phyloP scores from a whole-genome alignment of 2,329 filamentous ascomycete species.

The Ceratocystis huliohia region DNA sequence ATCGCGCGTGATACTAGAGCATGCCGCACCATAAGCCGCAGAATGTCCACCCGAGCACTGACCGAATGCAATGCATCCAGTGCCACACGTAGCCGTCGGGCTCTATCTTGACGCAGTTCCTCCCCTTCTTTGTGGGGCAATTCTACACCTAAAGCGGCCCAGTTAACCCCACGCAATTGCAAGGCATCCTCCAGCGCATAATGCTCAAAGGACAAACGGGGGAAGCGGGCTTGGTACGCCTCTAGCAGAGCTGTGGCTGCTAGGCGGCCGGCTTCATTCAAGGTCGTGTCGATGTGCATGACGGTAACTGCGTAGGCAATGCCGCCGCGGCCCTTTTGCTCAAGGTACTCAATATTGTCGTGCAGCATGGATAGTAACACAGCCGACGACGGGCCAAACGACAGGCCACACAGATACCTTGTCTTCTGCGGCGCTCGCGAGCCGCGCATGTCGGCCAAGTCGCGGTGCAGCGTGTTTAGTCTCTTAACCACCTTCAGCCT shows the following conservation, averaged over 20 bases:
- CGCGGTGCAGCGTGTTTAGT: conserved; percentile 39
- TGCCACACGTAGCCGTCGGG: conserved; percentile 38
- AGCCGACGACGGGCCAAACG: conserved; percentile 69
- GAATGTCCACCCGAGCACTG: conserved; percentile 63
- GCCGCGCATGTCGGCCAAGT: conserved; percentile 30
- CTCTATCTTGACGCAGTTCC: conserved; percentile 30
- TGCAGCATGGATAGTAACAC: conserved; percentile 65
- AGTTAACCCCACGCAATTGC: conserved; percentile 39
- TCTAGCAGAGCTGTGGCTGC: conserved; percentile 38
- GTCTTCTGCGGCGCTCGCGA: conserved; percentile 26
- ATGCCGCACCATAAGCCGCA: conserved; percentile 56
- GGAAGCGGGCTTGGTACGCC: conserved; percentile 48
- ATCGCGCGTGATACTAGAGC: conserved; percentile 56
- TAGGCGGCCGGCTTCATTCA: conserved; percentile 24
- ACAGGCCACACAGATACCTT: conserved; percentile 61
- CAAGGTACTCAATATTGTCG: conserved; percentile 53
- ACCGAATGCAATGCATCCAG: conserved; percentile 54
- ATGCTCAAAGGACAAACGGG: conserved; percentile 50
- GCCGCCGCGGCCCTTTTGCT: conserved; percentile 45
- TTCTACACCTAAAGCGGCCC: conserved; percentile 33
- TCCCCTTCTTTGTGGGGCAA: conserved; percentile 40
- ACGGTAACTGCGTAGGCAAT: conserved; percentile 55
- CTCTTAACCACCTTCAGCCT: conserved; percentile 69
- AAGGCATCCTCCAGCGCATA: conserved; percentile 54
- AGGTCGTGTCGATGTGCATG: conserved; percentile 40